Base-by-base conservation (phyloP, 2,329 filamentous ascomycete species). In the Scleromitrula shiraiana region DNA sequence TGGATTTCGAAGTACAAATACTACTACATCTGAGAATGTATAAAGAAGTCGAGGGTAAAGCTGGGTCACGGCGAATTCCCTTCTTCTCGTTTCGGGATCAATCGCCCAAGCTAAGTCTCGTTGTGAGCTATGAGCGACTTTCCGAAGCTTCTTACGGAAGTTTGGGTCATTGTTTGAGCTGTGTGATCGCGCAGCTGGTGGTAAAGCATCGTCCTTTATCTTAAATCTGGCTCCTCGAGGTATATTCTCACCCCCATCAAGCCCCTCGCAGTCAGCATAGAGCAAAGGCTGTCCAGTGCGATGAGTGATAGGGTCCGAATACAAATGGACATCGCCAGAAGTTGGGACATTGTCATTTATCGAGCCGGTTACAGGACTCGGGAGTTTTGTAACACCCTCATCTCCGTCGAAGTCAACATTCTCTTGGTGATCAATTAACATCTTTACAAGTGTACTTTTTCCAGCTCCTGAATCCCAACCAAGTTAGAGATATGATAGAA, bases 201-300 rank as follows among this genome's bases (percentile, higher is more conserved):
- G 19, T 27, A 17, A 20, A 30, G 35, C 20, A 20, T 23, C 22
- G 23, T 46, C 48, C 19, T 19, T 19, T 12, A 22, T 56, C 47
- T 24, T 68, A 69, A 14, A 36, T 35, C 26, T 50, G 1, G 38
- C 42, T 0, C 42, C 49, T 6, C 40, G 30, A 15, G 49, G 43
- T 9, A 59, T 57, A 17, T 60, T 62, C 52, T 75, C 72, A 8
- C 74, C 73, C 26, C 73, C 73, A 17, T 70, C 66, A 7, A 76
- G 65, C 0, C 74, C 74, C 62, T 77, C 74, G 50, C 72, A 76
- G 51, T 77, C 74, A 19, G 73, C 72, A 43, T 69, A 70, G 4
- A 77, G 62, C 17, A 76, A 63, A 0, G 73, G 73, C 7, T 64
- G 54, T 4, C 62, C 61, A 9, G 63, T 62, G 12, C 59, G 53